These are phyloP conservation scores for Kwoniella mangroviensis DNA, from an alignment of 768 basidiomycete species.

Conservation along the genomic window DNA sequence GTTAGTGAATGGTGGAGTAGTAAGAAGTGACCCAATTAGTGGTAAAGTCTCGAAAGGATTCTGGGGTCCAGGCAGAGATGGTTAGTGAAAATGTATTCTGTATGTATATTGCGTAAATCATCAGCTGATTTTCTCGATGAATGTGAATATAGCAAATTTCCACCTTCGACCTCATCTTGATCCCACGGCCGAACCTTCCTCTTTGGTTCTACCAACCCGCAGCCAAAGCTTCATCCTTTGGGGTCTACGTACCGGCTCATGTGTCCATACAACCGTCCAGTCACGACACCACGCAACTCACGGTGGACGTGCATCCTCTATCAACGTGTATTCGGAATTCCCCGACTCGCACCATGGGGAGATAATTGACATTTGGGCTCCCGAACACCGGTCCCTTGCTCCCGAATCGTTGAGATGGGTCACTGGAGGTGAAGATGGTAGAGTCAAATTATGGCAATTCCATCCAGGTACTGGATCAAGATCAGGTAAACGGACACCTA, in stretches of 20 bases:
- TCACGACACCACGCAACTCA: slow-evolving; percentile 35
- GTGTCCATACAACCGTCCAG: slow-evolving; percentile 47
- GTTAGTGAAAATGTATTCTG: slow-evolving; percentile 9
- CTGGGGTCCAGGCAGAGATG: slow-evolving; percentile 49
- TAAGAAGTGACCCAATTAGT: slow-evolving; percentile 49
- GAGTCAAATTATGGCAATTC: slow-evolving; percentile 49
- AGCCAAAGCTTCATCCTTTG: slow-evolving; percentile 42
- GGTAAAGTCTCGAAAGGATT: slow-evolving; percentile 53
- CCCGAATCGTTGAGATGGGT: slow-evolving; percentile 31
- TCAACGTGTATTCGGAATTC: slow-evolving; percentile 31
- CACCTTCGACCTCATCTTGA: slow-evolving; percentile 47
- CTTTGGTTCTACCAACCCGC: slow-evolving; percentile 32
- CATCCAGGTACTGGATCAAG: slow-evolving; percentile 7
- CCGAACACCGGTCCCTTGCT: neutral
- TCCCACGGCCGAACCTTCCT: slow-evolving; percentile 24
- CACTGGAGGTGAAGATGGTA: slow-evolving; percentile 49
- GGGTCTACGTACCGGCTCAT: slow-evolving; percentile 43
- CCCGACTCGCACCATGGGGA: slow-evolving; percentile 39
- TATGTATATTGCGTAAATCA: neutral
- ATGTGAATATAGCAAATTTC: slow-evolving; percentile 36
- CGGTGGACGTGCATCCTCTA: slow-evolving; percentile 42
- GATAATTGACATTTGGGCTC: slow-evolving; percentile 42
- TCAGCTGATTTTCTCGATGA: neutral
- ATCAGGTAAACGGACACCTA: slow-evolving; percentile 28
- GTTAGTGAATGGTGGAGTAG: slow-evolving; percentile 39